A percentile compares a stretch with the other conserved stretches of the same genome.
These are phyloP conservation scores for Pythium rhizo-oryzae DNA, from an alignment of 352 stramenopile genomes.

Conservation along the genomic window DNA sequence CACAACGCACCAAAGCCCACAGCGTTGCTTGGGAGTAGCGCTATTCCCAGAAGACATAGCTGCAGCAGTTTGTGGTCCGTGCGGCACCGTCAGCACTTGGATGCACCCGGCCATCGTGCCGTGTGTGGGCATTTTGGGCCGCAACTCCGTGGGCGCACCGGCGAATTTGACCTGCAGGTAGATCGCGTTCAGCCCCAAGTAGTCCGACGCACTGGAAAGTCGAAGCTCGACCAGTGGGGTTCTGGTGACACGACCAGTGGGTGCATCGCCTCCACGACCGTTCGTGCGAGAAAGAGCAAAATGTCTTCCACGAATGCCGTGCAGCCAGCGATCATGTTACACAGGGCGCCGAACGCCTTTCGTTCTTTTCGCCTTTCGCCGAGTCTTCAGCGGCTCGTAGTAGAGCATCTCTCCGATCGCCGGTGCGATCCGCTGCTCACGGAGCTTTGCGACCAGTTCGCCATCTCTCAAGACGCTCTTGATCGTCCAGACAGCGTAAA, in stretches of 20 bases:
- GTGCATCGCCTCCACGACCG: conserved; percentile 40
- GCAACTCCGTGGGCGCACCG: conserved; percentile 40
- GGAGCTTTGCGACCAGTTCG: conserved; percentile 66
- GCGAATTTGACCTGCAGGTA: conserved; percentile 78
- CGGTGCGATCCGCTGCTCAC: conserved; percentile 51
- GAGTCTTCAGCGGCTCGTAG: conserved; percentile 42
- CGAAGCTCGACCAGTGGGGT: too few relatives aligned
- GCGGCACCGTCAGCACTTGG: conserved; percentile 23
- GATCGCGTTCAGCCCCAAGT: conserved; percentile 56
- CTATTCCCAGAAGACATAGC: conserved; percentile 63
- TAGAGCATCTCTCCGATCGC: conserved; percentile 38
- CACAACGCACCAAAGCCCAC: conserved; percentile 45
- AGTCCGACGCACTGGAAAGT: too few relatives aligned
- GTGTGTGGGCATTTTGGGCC: conserved; percentile 42
- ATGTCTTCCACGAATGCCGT: conserved; percentile 14
- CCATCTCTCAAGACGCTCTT: conserved; percentile 62
- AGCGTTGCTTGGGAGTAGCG: conserved; percentile 46
- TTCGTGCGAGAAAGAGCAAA: conserved; percentile 3
- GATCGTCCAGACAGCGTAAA: conserved; percentile 57
- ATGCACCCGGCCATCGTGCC: conserved; percentile 49
- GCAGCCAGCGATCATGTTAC: conserved; percentile 21
- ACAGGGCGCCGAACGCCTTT: conserved; percentile 49
- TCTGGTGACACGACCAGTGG: conserved; percentile 28
- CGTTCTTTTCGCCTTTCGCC: conserved; percentile 36
- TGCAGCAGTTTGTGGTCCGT: conserved; percentile 68